These are phyloP conservation scores for Podaxis rugospora DNA, from an alignment of 768 basidiomycete species.

Conservation along the genomic window DNA sequence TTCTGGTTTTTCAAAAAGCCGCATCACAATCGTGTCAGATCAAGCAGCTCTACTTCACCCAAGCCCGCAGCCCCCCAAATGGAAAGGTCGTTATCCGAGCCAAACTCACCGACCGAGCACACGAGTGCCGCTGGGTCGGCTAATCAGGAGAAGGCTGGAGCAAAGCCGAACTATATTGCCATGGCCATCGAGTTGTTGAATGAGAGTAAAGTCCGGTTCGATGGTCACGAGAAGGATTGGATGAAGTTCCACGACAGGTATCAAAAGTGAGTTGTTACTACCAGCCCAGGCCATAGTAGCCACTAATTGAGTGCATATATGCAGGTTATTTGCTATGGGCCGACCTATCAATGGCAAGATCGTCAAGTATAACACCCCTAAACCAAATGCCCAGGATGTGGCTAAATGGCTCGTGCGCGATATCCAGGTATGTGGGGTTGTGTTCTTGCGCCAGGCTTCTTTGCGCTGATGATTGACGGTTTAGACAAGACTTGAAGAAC, in stretches of 20 bases:
- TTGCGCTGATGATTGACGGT: not conserved
- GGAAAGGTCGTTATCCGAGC: constrained; percentile 6
- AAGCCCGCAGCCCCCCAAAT: not conserved
- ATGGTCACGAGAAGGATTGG: constrained; percentile 4
- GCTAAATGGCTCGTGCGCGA: constrained; percentile 2
- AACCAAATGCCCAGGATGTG: constrained; percentile 2
- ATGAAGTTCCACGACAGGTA: constrained; percentile 6
- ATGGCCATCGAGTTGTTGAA: not conserved
- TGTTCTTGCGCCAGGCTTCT: no score
- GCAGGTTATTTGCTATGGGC: constrained; percentile 7
- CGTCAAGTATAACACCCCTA: constrained; percentile 3
- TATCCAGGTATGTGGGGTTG: not conserved
- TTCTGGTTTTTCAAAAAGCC: constrained; percentile 3
- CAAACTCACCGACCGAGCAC: constrained; percentile 5
- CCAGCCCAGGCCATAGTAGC: not conserved
- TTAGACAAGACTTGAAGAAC: constrained; percentile 1
- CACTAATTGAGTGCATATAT: not conserved
- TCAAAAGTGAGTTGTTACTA: not conserved
- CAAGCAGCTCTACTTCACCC: not conserved
- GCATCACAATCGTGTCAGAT: not conserved
- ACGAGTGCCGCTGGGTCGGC: not conserved
- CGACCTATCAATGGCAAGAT: constrained; percentile 5
- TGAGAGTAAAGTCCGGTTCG: constrained; percentile 8
- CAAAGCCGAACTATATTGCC: constrained; percentile 3
- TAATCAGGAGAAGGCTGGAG: not conserved